phyloP scores from a whole-genome alignment of 164 flowering plant species.

The Paratinospora sagittata region DNA sequence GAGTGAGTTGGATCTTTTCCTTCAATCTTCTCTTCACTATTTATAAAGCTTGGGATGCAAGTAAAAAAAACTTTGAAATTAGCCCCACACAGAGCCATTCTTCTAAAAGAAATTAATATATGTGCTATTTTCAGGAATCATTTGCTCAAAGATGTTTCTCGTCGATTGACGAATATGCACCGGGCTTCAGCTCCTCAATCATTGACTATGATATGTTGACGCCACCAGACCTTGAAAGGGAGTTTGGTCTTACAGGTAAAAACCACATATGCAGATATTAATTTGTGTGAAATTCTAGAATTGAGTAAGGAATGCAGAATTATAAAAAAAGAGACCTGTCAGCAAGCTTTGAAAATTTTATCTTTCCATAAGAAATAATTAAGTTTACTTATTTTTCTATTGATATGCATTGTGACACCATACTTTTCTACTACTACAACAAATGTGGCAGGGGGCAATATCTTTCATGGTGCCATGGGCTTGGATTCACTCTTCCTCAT shows the following conservation, averaged over 20 bases:
- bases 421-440: background rate
- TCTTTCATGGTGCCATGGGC: conserved; percentile 98
- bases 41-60: background rate
- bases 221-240: conserved; percentile 93
- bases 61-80: background rate
- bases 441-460: conserved; percentile 72
- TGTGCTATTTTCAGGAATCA: conserved; percentile 42
- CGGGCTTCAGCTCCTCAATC: conserved; percentile 87
- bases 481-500: conserved; percentile 88
- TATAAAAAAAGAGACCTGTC: too few species aligned
- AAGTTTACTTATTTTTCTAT: too few species aligned
- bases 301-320: too few species aligned
- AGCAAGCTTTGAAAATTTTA: too few species aligned
- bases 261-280: background rate
- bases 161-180: conserved; percentile 86
- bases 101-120: background rate
- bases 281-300: too few species aligned
- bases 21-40: background rate
- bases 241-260: conserved; percentile 81
- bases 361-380: too few species aligned
- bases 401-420: background rate
- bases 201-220: conserved; percentile 90
- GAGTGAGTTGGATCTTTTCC: conserved; percentile 43
- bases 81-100: background rate
- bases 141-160: conserved; percentile 83